Evolutionary conservation across 768 basidiomycete genomes (phyloP), one percentile per base, ranked within the genome.

Genomic region (Rhizopogon vinicolor): DNA sequence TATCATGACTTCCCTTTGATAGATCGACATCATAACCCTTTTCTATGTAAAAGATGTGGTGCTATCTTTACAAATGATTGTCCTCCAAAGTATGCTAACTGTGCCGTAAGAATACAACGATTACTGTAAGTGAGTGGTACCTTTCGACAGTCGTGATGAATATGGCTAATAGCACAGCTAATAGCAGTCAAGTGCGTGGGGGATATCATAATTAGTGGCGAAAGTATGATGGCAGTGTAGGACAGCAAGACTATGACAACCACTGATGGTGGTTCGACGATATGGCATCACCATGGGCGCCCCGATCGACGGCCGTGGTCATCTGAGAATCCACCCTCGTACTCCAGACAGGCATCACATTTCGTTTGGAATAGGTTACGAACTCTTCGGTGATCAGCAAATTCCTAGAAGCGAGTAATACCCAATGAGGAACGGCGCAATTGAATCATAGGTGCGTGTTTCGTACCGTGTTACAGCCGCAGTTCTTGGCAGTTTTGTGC

Each of bases 351-450:
- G 1, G 46, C 59, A 5, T 85, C 86, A 70, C 86, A 88, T 54
- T 79, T 73, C 55, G 78, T 77, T 61, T 86, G 85, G 61, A 89
- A 85, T 67, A 87, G 74, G 66, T 82, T 89, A 55, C 78, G 71
- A 40, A 89, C 82, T 41, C 78, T 75, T 52, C 80, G 76, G 40
- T 81, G 65, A 61, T 87, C 84, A 48, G 68, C 57, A 37, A 69
- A 65, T 35, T 59, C 64, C 78, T 81, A 57, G 29, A 43, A 59
- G 37, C 40, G 46, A 59, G 41, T 48, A 33, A 45, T 28, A 33
- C 31, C 55, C 48, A 42, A 22, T n/a, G 29, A 48, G 44, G 40
- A 43, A 22, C 18, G 52, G 25, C 29, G 33, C 16, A 42, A 55
- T 9, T 12, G 35, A 37, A 41, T 37, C 40, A 40, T 16, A 43